Evolutionary conservation across 257 asterid genomes (phyloP), one percentile per base, ranked within the genome.

Genomic region (Solanum etuberosum): DNA sequence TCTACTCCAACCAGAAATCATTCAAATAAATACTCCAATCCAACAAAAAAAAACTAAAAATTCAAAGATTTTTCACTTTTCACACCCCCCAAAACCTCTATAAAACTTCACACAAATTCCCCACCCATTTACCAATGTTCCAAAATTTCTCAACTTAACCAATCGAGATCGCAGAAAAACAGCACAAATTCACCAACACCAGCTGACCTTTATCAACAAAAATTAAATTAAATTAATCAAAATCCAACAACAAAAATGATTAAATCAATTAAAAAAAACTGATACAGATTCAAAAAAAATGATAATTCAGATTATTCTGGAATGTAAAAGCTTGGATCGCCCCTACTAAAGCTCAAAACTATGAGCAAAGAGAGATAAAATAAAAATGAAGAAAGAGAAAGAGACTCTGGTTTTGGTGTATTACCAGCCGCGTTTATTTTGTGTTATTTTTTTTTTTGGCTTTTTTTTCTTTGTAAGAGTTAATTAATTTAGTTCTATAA

Each of bases 1-100:
- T 84, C 93, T 92, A 83, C 95, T 93, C 78, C 94, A 92, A 90
- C 93, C 93, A 90, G 95, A 93, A 88, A 96, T 93, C 99, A 95
- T 95, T 90, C 89, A 88, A 90, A 54, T 76, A 48, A 87, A 88
- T 76, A 38, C 57, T 15, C 20, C 29, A 21, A 32, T 57, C 25
- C 65, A 57, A 57, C 25, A 20, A 68, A 59, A 59, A 59, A 29
- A 70, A 84, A 85, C 25, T 83, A 43, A 46, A 23, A 16, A 91
- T 29, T 68, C 32, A n/a, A 23, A 78, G 38, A 65, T 42, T 81
- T 35, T 86, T 67, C 83, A 86, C 86, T 76, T 85, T n/a, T 38
- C 86, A 71, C 32, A 83, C 86, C 38, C 88, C 34, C 87, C 18
- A 57, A 40, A 88, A 83, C 90, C 91, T 90, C 87, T 71, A 18